Base-by-base conservation (phyloP, 2,329 filamentous ascomycete genomes). In the Pezicula neosporulosa region DNA sequence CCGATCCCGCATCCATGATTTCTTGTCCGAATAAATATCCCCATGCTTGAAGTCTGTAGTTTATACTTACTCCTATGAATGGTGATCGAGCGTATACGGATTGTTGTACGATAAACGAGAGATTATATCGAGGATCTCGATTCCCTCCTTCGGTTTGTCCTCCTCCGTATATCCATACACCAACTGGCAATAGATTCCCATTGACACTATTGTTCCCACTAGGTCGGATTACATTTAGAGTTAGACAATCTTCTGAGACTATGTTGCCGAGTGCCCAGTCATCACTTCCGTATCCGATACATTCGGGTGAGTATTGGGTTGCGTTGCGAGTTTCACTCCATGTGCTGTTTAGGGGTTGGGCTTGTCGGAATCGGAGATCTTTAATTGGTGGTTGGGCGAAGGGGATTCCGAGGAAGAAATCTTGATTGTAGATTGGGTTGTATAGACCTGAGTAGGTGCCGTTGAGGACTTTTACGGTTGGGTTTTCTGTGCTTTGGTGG, bases 141-240 rank as follows among this genome's bases (percentile, higher is more conserved):
- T 67, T 70, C 21, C 70, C 69, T 3, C 77, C 77, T 59, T 70
- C 60, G 38, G 59, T 66, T 33, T 71, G 73, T 13, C 71, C 72
- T 36, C 73, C 73, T 46, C 73, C 66, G 56, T 82, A 73, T 39
- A 83, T 81, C 78, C 78, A 83, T 0, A 82, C 72, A 8, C 68
- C 71, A 6, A 83, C 74, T 72, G 81, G 16, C 77, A 24, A 4
- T 24, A 68, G 33, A 61, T 72, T 48, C 49, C 56, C 47, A 54
- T 54, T 54, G 57, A 57, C 68, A 21, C 60, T 57, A 21, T 60
- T 57, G 54, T 65, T 60, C 3, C 75, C 72, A 37, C 71, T 61
- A 0, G 76, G 76, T 24, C 77, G 71, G 24, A 82, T 66, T 9
- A 82, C 70, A 55, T 80, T 81, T 55, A 80, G 65, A 45, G 76